Conservation (phyloP, 345 rosid genomes). For the Microcos paniculata region DNA sequence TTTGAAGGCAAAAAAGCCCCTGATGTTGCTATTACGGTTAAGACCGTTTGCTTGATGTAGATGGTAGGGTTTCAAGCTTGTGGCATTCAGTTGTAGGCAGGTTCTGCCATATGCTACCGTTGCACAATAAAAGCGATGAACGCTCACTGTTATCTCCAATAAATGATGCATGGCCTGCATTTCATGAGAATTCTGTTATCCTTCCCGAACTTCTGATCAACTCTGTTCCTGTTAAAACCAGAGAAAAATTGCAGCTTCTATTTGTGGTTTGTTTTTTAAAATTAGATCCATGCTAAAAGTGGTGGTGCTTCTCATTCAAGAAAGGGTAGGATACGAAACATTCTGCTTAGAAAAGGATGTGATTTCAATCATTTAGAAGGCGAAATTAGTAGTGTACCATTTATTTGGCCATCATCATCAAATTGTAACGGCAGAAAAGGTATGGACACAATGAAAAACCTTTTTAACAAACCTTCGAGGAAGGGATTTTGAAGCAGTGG, state of each 20-base stretch:
- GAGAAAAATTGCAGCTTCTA: neutral
- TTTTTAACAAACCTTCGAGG: no score
- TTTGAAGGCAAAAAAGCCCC: neutral
- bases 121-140: neutral
- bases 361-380: constrained; percentile 1
- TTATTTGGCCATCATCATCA: neutral
- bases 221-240: neutral
- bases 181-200: neutral
- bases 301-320: neutral
- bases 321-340: neutral
- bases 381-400: neutral
- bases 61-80: neutral
- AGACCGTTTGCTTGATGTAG: neutral
- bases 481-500: neutral
- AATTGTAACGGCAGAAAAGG: neutral
- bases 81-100: neutral
- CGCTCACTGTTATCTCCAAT: neutral
- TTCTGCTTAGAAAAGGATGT: no score
- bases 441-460: neutral
- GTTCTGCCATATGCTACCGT: neutral
- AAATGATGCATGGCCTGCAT: neutral
- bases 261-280: neutral
- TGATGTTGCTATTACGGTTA: neutral
- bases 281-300: neutral
- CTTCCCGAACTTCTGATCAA: neutral